phyloP scores from a whole-genome alignment of 495 filamentous ascomycete genomes.

The Saxophila tyrrhenica region DNA sequence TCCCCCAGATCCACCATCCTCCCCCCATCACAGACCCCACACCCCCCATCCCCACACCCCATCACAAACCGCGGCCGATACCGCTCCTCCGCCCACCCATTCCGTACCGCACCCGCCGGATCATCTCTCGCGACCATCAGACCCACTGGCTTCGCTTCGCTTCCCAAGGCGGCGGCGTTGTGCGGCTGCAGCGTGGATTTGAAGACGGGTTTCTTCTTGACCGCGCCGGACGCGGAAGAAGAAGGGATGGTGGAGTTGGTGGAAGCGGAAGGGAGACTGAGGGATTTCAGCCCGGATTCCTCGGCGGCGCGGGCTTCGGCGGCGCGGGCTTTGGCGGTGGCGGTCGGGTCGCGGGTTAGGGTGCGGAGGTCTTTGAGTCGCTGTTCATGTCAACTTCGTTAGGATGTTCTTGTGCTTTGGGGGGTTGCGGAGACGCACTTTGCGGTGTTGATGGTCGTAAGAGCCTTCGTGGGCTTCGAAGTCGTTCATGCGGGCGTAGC shows the following conservation, averaged over 20 bases:
- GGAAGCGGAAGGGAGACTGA: constrained; percentile 30
- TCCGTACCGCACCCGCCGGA: constrained; percentile 4
- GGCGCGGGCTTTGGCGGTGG: constrained; percentile 47
- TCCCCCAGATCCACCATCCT: background rate
- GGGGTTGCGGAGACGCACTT: constrained; percentile 12
- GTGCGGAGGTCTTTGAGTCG: constrained; percentile 57
- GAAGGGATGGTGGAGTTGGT: background rate
- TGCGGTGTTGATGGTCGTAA: constrained; percentile 61
- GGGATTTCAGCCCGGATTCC: constrained; percentile 51
- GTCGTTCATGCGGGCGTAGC: constrained; percentile 59
- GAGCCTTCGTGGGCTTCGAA: constrained; percentile 58
- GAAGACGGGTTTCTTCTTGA: constrained; percentile 21
- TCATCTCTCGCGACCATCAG: constrained; percentile 1
- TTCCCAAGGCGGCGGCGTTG: constrained; percentile 5
- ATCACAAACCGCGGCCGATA: constrained; percentile 8
- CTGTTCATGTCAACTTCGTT: constrained; percentile 29
- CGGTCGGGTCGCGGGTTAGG: constrained; percentile 47
- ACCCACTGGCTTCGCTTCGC: background rate
- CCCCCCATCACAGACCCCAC: constrained; percentile 1
- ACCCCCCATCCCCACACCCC: constrained; percentile 1
- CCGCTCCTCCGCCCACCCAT: constrained; percentile 10
- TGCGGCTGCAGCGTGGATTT: constrained; percentile 17
- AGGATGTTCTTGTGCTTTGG: background rate
- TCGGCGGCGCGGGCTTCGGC: constrained; percentile 47
- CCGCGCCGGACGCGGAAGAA: background rate